Base-by-base conservation (phyloP, 768 basidiomycete species). In the Aureoboletus auriporus region DNA sequence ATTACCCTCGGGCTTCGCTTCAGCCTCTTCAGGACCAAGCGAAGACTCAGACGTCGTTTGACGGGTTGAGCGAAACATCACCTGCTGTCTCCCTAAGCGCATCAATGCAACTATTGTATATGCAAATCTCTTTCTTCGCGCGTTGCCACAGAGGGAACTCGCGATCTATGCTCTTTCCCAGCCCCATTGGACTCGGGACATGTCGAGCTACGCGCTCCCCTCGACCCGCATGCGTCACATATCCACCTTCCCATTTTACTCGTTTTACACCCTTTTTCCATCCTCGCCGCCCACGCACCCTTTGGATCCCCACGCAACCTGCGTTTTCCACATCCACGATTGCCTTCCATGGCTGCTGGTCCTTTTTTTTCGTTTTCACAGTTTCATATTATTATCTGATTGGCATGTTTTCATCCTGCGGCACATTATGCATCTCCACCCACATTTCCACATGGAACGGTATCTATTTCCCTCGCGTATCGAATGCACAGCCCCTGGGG, bases 1-100 rank as follows among this genome's bases (percentile, higher is more conserved):
- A 52, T 84, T 27, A 62, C 72, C 0, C 73, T 85, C 17, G 66
- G 79, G 49, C 54, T 84, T 28, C 72, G 80, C 37, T 83, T 85
- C 56, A 67, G 72, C 48, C 65, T 84, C 37, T 85, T 84, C 63
- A 69, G 82, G 44, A 75, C 71, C 16, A 73, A 75, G 51, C 71
- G 73, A 39, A 53, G 66, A 50, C 57, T 71, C 17, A 53, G 53
- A 42, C 64, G 67, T 38, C 54, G 58, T 29, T 31, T 66, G 56
- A 61, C 64, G 6, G 56, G 64, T 30, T 65, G 51, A 67, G 42
- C 45, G 23, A 17, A 0, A 17, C 13, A 20, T 33, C n/a, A n/a
- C 48, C 50, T 26, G 40, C 48, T 48, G 46, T 47, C 55, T 8
- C 29, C 30, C 42, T 8, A n/a, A 42, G 43, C 51, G 60, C 57